A percentile compares a stretch with the other conserved stretches of the same genome.
Evolutionary conservation across 495 filamentous ascomycete species (phyloP).

Genomic region (Aspergillus bridgeri): DNA sequence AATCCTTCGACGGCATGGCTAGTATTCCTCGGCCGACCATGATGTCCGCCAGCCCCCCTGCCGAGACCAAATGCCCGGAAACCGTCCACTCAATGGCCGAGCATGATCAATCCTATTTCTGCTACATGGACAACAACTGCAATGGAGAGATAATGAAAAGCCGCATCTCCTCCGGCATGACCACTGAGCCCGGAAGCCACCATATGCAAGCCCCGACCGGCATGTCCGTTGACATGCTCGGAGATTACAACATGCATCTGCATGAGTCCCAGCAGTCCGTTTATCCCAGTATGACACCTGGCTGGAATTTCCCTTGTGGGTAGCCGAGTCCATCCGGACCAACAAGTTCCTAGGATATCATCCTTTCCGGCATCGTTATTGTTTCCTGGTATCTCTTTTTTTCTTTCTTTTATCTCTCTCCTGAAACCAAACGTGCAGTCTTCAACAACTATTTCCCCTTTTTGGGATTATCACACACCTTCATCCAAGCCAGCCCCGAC

Average conservation of each 20-base stretch:
- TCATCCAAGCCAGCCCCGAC: background rate
- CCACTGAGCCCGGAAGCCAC: slow-evolving; percentile 12
- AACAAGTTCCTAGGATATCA: background rate
- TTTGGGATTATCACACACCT: background rate
- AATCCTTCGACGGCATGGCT: slow-evolving; percentile 25
- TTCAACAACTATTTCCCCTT: background rate
- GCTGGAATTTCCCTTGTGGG: slow-evolving; percentile 33
- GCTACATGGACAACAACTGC: slow-evolving; percentile 14
- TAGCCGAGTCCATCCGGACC: slow-evolving; percentile 8
- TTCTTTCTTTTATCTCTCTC: slow-evolving; percentile 3
- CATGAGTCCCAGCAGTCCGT: slow-evolving; percentile 23
- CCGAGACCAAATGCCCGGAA: slow-evolving; percentile 21
- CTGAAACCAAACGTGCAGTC: background rate
- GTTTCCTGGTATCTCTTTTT: background rate
- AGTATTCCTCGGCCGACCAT: slow-evolving; percentile 22
- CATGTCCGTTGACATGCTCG: slow-evolving; percentile 28
- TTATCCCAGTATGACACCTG: slow-evolving; percentile 27
- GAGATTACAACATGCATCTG: slow-evolving; percentile 25
- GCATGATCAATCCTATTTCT: slow-evolving; percentile 16
- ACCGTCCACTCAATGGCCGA: slow-evolving; percentile 7
- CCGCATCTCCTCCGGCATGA: slow-evolving; percentile 15
- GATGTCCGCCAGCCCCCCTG: slow-evolving; percentile 14
- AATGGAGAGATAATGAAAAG: slow-evolving; percentile 12
- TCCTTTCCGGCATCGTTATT: slow-evolving; percentile 3
- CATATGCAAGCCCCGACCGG: slow-evolving; percentile 13